Evolutionary conservation across 495 filamentous ascomycete genomes (phyloP).

Genomic region (Annulohypoxylon moriforme): DNA sequence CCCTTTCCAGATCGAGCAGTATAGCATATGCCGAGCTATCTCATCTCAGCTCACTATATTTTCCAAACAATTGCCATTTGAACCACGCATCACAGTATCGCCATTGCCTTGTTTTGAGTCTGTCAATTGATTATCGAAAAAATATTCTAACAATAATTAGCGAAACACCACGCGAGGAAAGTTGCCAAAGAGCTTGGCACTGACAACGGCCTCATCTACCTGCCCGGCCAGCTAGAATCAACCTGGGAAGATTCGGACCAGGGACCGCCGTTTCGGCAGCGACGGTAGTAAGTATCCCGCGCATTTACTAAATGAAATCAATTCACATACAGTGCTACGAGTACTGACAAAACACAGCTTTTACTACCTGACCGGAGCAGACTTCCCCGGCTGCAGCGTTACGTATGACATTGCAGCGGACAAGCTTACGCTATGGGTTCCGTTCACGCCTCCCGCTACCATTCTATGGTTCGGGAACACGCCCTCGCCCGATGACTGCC

Average conservation of each 20-base stretch:
- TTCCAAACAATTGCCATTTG: neutral
- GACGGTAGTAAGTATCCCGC: conserved; percentile 61
- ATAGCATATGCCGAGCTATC: neutral
- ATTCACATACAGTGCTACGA: neutral
- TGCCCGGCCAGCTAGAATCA: conserved; percentile 61
- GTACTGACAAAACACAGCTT: conserved; percentile 58
- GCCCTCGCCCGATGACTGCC: conserved; percentile 62
- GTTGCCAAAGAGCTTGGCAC: conserved; percentile 74
- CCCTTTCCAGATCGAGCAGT: conserved; percentile 9
- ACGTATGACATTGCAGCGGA: conserved; percentile 72
- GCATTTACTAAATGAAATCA: neutral
- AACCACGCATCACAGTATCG: neutral
- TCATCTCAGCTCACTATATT: conserved; percentile 1
- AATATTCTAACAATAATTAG: conserved; percentile 54
- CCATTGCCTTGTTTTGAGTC: neutral
- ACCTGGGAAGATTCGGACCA: conserved; percentile 71
- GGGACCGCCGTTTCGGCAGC: conserved; percentile 70
- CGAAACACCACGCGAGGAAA: conserved; percentile 81
- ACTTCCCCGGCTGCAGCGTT: conserved; percentile 70
- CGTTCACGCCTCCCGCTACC: conserved; percentile 63
- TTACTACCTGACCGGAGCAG: conserved; percentile 72
- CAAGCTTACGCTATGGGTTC: conserved; percentile 69
- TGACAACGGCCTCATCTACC: conserved; percentile 70
- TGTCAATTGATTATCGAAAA: neutral
- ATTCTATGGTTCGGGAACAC: conserved; percentile 72